Conservation (phyloP, 352 stramenopile genomes). For the Globisporangium carolinianum region DNA sequence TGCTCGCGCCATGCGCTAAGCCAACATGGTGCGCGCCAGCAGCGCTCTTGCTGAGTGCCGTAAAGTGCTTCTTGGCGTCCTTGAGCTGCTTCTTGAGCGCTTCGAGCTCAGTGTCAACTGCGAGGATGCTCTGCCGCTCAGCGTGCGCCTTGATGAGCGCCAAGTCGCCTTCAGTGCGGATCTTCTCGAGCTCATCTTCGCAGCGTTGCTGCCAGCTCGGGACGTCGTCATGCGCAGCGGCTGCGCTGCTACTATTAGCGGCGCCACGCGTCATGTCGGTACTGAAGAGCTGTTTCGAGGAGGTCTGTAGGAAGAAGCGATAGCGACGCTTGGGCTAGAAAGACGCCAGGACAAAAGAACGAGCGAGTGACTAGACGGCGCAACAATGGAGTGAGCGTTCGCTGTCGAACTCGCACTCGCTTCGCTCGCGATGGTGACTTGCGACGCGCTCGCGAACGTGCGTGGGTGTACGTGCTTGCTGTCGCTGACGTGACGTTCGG, state of each 20-base stretch:
- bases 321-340: background rate
- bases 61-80: constrained; percentile 75
- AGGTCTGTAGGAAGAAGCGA: no score
- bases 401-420: background rate
- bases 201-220: constrained; percentile 17
- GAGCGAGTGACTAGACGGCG: background rate
- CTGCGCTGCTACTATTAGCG: background rate
- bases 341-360: background rate
- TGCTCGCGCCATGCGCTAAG: background rate
- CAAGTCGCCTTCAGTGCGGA: constrained; percentile 60
- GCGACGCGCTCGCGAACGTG: no score
- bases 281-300: background rate
- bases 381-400: background rate
- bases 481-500: background rate
- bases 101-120: constrained; percentile 83
- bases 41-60: constrained; percentile 12
- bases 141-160: constrained; percentile 64
- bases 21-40: background rate
- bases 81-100: constrained; percentile 80
- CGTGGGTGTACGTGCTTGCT: no score
- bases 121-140: constrained; percentile 84
- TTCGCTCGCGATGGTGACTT: background rate
- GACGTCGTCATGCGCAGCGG: background rate
- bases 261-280: background rate
- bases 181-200: constrained; percentile 87